A percentile compares a stretch with the other conserved stretches of the same genome.
phyloP scores from a whole-genome alignment of 371 early-diverging fungal species.

The Mucor lusitanicus region DNA sequence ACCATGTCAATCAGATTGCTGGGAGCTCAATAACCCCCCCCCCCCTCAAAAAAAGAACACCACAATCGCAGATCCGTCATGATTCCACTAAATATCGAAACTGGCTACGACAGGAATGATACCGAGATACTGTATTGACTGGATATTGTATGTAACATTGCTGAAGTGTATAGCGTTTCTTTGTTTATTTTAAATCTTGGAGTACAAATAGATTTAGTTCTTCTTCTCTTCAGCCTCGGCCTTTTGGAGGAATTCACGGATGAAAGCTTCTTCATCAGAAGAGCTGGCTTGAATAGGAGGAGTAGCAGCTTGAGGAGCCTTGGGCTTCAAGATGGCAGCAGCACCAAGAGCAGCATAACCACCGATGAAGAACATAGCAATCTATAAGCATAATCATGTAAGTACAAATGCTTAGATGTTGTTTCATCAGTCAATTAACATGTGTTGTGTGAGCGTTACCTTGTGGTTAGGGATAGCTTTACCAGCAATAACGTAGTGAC shows the following conservation, averaged over 20 bases:
- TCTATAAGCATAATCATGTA: constrained; percentile 17
- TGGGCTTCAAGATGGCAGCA: constrained; percentile 47
- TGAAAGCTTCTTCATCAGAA: constrained; percentile 68
- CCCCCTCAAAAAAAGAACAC: not conserved
- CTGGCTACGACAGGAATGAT: not conserved
- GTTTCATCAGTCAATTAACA: not conserved
- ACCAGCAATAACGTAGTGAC: constrained; percentile 56
- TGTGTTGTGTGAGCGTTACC: constrained; percentile 22
- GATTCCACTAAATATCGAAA: not conserved
- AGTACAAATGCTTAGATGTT: not conserved
- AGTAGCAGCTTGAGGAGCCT: constrained; percentile 46
- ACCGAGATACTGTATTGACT: not conserved
- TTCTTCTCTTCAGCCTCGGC: constrained; percentile 66
- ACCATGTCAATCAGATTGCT: not conserved
- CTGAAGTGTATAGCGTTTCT: constrained; percentile 1
- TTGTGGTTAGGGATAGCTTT: constrained; percentile 48
- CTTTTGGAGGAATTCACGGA: constrained; percentile 67
- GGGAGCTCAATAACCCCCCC: not conserved
- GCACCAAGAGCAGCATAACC: constrained; percentile 44
- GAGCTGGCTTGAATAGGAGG: constrained; percentile 72
- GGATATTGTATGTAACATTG: not conserved
- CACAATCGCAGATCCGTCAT: not conserved
- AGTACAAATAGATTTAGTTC: not conserved
- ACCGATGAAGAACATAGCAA: constrained; percentile 53
- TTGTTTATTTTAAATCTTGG: not conserved